Evolutionary conservation across 2,329 filamentous ascomycete genomes (phyloP).

Genomic region (Didymellaceae sp.): DNA sequence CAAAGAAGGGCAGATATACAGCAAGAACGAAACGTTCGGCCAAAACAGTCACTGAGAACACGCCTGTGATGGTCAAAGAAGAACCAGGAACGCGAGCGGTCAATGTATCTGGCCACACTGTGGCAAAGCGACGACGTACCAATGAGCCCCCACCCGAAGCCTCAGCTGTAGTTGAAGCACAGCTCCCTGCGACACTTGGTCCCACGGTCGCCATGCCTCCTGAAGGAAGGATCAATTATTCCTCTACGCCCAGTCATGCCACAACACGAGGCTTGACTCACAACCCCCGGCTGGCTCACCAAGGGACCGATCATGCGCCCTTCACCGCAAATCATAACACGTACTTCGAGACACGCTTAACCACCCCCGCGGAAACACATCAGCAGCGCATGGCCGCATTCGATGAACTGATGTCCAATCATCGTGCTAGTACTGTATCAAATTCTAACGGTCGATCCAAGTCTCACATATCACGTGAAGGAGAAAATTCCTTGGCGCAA

Average conservation of each 20-base stretch:
- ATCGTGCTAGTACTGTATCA: background rate
- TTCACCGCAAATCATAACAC: background rate
- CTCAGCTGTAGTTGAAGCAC: background rate
- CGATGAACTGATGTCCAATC: constrained; percentile 7
- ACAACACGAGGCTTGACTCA: too few species aligned
- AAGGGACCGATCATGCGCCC: too few species aligned
- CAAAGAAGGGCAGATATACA: constrained; percentile 10
- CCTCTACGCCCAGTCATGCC: too few species aligned
- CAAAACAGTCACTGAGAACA: background rate
- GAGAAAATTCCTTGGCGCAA: background rate
- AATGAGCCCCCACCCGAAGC: background rate
- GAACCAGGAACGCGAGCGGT: background rate
- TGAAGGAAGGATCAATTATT: too few species aligned
- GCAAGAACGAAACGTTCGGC: constrained; percentile 7
- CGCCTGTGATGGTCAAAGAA: background rate
- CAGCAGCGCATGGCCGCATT: constrained; percentile 17
- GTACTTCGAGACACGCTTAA: background rate
- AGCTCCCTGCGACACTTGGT: background rate
- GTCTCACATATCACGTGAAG: background rate
- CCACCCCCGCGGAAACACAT: constrained; percentile 13
- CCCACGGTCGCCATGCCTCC: background rate
- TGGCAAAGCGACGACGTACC: constrained; percentile 27
- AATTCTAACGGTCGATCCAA: background rate
- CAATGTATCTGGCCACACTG: background rate
- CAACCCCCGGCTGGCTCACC: too few species aligned